Percentiles rank a stretch among this genome's conserved stretches.
Conservation (phyloP, 2,329 filamentous ascomycete genomes). For the Arachnopeziza araneosa region DNA sequence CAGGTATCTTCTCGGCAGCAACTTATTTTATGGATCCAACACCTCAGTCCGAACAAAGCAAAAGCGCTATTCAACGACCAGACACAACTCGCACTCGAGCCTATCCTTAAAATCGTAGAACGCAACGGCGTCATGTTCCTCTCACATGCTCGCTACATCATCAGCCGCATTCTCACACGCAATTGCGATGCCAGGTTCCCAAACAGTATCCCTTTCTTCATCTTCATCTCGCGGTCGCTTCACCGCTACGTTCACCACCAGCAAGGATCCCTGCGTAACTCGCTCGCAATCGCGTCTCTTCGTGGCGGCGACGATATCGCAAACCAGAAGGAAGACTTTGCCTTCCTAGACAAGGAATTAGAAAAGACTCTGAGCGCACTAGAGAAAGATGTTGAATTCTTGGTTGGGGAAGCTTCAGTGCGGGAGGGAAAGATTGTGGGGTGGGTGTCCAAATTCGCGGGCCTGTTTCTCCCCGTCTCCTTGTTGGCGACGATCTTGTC, state of each 20-base stretch:
- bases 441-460: constrained; percentile 4
- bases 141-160: not conserved
- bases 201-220: not conserved
- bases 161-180: not conserved
- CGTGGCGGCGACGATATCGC: not conserved
- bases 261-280: not conserved
- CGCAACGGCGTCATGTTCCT: not conserved
- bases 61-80: not conserved
- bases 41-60: not conserved
- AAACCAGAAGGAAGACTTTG: not conserved
- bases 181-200: not conserved
- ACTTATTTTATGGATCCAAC: not conserved
- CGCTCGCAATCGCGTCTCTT: not conserved
- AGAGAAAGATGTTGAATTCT: constrained; percentile 1
- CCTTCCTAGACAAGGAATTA: not conserved
- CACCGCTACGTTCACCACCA: not conserved
- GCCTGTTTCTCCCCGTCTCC: constrained; percentile 1
- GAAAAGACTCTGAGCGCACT: not conserved
- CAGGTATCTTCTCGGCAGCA: not conserved
- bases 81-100: not conserved
- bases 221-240: not conserved
- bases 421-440: constrained; percentile 2
- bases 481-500: constrained; percentile 3
- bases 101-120: not conserved
- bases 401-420: not conserved